phyloP scores from a whole-genome alignment of 1,139 yeast genomes.

The Debaryomycetaceae sp. region DNA sequence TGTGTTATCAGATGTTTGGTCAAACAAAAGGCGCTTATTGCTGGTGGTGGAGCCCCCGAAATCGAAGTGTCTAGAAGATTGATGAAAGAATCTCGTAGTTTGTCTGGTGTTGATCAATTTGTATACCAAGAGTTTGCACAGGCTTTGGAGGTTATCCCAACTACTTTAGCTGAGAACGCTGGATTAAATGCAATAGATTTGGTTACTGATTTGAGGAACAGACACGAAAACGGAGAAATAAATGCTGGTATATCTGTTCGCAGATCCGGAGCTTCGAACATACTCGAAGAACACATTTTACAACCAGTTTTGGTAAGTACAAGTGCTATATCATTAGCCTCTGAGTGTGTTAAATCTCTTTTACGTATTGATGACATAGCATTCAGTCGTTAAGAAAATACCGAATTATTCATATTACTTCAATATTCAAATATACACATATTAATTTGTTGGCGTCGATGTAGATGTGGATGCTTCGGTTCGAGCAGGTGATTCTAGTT shows the following conservation, averaged over 20 bases:
- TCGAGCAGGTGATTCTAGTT: conserved; percentile 6
- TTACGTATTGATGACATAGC: conserved; percentile 96
- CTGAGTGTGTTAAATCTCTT: conserved; percentile 94
- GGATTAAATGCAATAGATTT: conserved; percentile 94
- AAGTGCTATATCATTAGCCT: conserved; percentile 88
- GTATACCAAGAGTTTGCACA: conserved; percentile 95
- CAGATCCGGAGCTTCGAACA: conserved; percentile 89
- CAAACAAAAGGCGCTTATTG: conserved; percentile 89
- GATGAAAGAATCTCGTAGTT: conserved; percentile 69
- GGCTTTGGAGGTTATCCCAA: conserved; percentile 94
- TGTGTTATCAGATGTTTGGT: conserved; percentile 96
- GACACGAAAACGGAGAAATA: conserved; percentile 86
- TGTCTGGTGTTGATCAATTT: conserved; percentile 89
- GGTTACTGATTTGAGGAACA: conserved; percentile 89
- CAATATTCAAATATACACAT: not conserved
- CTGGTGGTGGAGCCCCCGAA: conserved; percentile 99
- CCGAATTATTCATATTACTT: not conserved
- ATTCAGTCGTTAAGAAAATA: conserved; percentile 31
- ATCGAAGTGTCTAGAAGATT: conserved; percentile 85
- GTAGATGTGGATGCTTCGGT: not conserved
- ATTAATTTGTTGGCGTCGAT: not conserved
- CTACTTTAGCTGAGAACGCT: conserved; percentile 96
- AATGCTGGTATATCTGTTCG: conserved; percentile 96
- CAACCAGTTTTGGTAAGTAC: conserved; percentile 96
- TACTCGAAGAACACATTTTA: conserved; percentile 88